Evolutionary conservation across 352 stramenopile species (phyloP).

Genomic region (Globisporangium paroecandrum): DNA sequence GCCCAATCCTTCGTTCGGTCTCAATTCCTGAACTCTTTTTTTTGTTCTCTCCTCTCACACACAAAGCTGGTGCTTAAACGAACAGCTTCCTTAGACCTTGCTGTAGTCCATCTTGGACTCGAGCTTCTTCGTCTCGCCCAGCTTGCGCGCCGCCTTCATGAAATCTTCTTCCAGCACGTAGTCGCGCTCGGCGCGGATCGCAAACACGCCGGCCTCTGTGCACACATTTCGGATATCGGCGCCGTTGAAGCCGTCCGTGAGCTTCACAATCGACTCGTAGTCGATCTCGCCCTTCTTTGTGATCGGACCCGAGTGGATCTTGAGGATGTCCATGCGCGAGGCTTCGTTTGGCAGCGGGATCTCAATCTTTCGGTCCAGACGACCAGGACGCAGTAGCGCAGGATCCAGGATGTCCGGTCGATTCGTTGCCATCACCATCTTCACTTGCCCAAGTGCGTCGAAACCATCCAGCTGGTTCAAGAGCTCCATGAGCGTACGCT

Average conservation of each 20-base stretch:
- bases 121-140: constrained; percentile 99
- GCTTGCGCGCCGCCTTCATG: constrained; percentile 99
- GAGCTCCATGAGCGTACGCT: constrained; percentile 99
- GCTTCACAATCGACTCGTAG: constrained; percentile 99
- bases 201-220: constrained; percentile 96
- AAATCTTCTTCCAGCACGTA: constrained; percentile 99
- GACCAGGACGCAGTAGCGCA: constrained; percentile 95
- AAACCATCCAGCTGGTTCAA: constrained; percentile 99
- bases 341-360: constrained; percentile 99
- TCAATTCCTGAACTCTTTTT: background rate
- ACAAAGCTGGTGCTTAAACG: background rate
- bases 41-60: background rate
- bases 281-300: constrained; percentile 99
- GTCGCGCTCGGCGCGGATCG: constrained; percentile 97
- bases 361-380: constrained; percentile 99
- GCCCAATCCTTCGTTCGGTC: background rate
- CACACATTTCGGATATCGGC: constrained; percentile 99
- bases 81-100: constrained; percentile 92
- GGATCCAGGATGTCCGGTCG: constrained; percentile 99
- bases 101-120: constrained; percentile 99
- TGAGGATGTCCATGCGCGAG: constrained; percentile 98
- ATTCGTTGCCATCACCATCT: constrained; percentile 99
- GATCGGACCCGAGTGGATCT: constrained; percentile 98
- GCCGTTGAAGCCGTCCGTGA: constrained; percentile 99
- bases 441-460: constrained; percentile 96